Percentiles rank a stretch among this genome's conserved stretches.
These are phyloP conservation scores for Camelina laxa DNA, from an alignment of 345 rosid species.

Conservation along the genomic window DNA sequence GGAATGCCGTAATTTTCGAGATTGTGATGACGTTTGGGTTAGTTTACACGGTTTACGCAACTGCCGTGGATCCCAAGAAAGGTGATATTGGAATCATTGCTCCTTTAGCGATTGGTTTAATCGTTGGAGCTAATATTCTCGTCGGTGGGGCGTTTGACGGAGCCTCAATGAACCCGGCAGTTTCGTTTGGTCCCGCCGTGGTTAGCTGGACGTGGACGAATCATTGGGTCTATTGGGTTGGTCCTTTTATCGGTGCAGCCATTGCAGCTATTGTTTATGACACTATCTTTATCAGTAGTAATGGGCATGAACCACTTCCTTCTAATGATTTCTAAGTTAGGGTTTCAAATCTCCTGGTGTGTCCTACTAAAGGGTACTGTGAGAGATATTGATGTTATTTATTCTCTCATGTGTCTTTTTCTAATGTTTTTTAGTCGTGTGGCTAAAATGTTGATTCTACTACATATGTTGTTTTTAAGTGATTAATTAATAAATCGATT, in stretches of 20 bases:
- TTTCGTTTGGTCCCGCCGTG: constrained; percentile 91
- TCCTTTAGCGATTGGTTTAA: constrained; percentile 86
- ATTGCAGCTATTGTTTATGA: constrained; percentile 75
- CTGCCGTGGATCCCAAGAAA: constrained; percentile 91
- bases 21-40: constrained; percentile 95
- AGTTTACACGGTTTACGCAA: constrained; percentile 89
- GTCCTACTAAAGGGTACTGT: background rate
- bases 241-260: constrained; percentile 77
- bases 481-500: constrained; percentile 26
- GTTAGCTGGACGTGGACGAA: constrained; percentile 93
- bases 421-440: constrained; percentile 5
- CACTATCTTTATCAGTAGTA: constrained; percentile 56
- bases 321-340: constrained; percentile 53
- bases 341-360: constrained; percentile 6
- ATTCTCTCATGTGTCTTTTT: background rate
- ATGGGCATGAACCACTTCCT: constrained; percentile 75
- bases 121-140: constrained; percentile 91
- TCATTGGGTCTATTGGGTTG: constrained; percentile 97
- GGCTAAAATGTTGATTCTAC: constrained; percentile 29
- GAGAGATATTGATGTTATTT: constrained; percentile 18
- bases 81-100: constrained; percentile 81
- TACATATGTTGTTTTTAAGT: background rate
- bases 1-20: constrained; percentile 86
- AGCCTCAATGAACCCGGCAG: constrained; percentile 97
- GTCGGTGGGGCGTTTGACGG: constrained; percentile 93